Conservation (phyloP, 805 yeast genomes). For the Alloascoidea africana region DNA sequence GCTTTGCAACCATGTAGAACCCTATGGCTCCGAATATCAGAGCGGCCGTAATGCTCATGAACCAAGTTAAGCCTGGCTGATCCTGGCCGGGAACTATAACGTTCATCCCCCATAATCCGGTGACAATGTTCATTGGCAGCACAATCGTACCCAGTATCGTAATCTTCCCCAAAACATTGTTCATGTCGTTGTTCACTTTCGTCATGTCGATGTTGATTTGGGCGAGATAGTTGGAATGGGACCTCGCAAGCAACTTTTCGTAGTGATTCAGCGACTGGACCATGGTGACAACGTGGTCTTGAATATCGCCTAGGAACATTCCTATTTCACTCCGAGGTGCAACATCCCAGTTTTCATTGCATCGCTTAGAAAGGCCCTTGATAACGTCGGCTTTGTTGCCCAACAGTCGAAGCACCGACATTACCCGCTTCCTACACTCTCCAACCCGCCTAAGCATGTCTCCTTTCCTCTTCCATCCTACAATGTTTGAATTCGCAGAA, state of each 20-base stretch:
- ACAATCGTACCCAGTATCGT: constrained; percentile 92
- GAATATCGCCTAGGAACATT: constrained; percentile 91
- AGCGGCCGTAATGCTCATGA: constrained; percentile 23
- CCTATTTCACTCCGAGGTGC: constrained; percentile 80
- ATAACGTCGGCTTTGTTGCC: constrained; percentile 95
- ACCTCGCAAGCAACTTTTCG: constrained; percentile 83
- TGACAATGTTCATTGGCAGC: constrained; percentile 84
- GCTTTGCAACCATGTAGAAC: background rate
- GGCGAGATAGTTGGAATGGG: constrained; percentile 93
- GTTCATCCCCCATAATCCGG: constrained; percentile 99
- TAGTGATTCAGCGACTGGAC: constrained; percentile 89
- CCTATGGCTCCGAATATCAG: constrained; percentile 8
- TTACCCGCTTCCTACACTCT: constrained; percentile 86
- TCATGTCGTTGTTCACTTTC: constrained; percentile 89
- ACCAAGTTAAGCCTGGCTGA: constrained; percentile 42
- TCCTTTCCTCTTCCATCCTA: constrained; percentile 84
- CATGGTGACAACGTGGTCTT: constrained; percentile 96
- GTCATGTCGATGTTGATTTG: constrained; percentile 98
- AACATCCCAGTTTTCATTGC: constrained; percentile 70
- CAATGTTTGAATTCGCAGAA: constrained; percentile 23
- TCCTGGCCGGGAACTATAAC: constrained; percentile 91
- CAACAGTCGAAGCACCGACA: constrained; percentile 72
- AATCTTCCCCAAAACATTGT: constrained; percentile 87
- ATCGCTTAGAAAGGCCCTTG: constrained; percentile 84
- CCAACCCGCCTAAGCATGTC: constrained; percentile 93